phyloP scores from a whole-genome alignment of 805 yeast species.

The Hanseniaspora lachancei region DNA sequence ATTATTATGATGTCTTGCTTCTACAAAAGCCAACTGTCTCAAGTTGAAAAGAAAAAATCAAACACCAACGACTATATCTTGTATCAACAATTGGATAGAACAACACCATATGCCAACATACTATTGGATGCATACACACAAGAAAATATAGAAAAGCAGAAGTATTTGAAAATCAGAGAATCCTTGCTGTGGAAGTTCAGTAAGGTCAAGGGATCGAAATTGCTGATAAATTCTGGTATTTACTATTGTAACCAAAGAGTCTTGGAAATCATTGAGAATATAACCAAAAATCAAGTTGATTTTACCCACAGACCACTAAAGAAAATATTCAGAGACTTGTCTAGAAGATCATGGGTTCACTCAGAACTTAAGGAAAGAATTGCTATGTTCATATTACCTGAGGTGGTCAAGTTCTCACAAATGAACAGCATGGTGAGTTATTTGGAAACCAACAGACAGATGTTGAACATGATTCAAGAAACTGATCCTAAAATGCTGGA shows the following conservation, averaged over 20 bases:
- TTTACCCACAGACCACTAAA: conserved; percentile 38
- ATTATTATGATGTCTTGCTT: conserved; percentile 13
- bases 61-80: conserved; percentile 8
- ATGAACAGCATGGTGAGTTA: conserved; percentile 67
- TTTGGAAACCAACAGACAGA: conserved; percentile 76
- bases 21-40: conserved; percentile 8
- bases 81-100: conserved; percentile 32
- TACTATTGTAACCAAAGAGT: conserved; percentile 48
- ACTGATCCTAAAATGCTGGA: conserved; percentile 21
- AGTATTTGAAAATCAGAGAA: conserved; percentile 63
- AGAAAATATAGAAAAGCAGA: conserved; percentile 55
- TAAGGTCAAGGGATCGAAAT: conserved; percentile 60
- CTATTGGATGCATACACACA: conserved; percentile 62
- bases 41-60: conserved; percentile 12
- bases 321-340: conserved; percentile 70
- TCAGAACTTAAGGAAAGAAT: conserved; percentile 44
- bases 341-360: conserved; percentile 87
- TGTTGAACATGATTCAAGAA: conserved; percentile 53
- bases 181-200: conserved; percentile 87
- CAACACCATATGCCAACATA: conserved; percentile 49
- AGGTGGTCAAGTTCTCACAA: conserved; percentile 57
- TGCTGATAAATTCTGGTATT: conserved; percentile 60
- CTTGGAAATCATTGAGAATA: conserved; percentile 35
- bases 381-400: conserved; percentile 58
- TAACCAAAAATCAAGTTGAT: conserved; percentile 22